Base-by-base conservation (phyloP, 2,329 filamentous ascomycete species). In the Podosphaera aphanis region DNA sequence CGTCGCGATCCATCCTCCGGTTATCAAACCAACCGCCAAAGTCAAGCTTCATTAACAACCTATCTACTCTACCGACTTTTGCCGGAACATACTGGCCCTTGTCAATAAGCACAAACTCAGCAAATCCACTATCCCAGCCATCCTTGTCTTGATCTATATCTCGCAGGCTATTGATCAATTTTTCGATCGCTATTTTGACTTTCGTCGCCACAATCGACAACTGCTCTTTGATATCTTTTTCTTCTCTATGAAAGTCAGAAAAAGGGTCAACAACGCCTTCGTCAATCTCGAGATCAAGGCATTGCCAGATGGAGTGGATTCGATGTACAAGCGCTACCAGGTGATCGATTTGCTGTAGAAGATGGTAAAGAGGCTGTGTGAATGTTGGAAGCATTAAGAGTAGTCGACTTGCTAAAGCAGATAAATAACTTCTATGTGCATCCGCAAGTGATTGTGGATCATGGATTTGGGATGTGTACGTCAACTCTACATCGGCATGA, bases 41-140 rank as follows among this genome's bases (percentile, higher is more conserved):
- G 52, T 93, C 85, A 54, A 94, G 64, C 65, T 93, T 93, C 83
- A 93, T 93, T 58, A 94, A 61, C 57, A 94, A 62, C 48, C 82
- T 69, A 63, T 93, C 84, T 40, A 94, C 74, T 1, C 84, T 82
- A 0, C 83, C 83, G 2, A 83, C 73, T 49, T 79, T 75, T 50
- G 74, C 70, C 1, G 83, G 79, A 25, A 77, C 68, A 59, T 83
- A 93, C 50, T 61, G 62, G 0, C 64, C 67, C 35, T 65, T 64
- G 27, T 70, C 66, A 11, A 55, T 53, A 2, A 59, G 57, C 10
- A 55, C 57, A 15, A 56, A 52, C 31, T 58, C 57, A 44, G 54
- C 55, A 46, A 53, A 55, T 42, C 56, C 59, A 64, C 60, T 47
- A 47, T 56, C 52, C 53, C 57, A 57, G 16, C 55, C 56, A 46